Conservation (phyloP, 176 grass and related monocot genomes). For the Poa pratensis region DNA sequence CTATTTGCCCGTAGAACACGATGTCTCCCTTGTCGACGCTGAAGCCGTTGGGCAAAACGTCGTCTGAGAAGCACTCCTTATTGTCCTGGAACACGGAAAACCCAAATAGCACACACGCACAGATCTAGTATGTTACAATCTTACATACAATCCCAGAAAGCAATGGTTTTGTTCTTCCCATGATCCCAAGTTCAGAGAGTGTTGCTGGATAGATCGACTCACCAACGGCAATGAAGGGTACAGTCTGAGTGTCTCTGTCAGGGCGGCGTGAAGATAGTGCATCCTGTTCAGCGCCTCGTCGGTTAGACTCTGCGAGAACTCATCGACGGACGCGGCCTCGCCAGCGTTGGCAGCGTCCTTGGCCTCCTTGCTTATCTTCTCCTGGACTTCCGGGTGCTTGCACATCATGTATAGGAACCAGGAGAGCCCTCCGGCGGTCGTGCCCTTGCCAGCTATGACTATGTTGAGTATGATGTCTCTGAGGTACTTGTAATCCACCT, state of each 20-base stretch:
- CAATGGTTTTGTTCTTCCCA: not conserved
- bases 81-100: conserved; percentile 47
- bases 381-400: conserved; percentile 60
- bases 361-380: conserved; percentile 53
- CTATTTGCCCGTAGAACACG: conserved; percentile 67
- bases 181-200: not conserved
- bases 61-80: conserved; percentile 70
- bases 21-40: conserved; percentile 61
- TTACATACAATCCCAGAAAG: not conserved
- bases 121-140: not conserved
- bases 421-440: conserved; percentile 51
- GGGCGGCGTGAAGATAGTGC: conserved; percentile 63
- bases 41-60: conserved; percentile 57
- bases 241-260: conserved; percentile 66
- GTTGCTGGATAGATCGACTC: not conserved
- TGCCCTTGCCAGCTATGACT: conserved; percentile 70
- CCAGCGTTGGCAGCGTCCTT: not conserved
- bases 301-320: conserved; percentile 53
- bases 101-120: no score
- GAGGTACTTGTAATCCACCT: conserved; percentile 55
- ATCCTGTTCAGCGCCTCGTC: conserved; percentile 74
- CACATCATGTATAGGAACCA: conserved; percentile 80
- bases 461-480: conserved; percentile 70
- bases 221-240: conserved; percentile 67
- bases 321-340: conserved; percentile 25